These are phyloP conservation scores for Gonapodya prolifera DNA, from an alignment of 192 early-diverging fungal species.

Conservation along the genomic window DNA sequence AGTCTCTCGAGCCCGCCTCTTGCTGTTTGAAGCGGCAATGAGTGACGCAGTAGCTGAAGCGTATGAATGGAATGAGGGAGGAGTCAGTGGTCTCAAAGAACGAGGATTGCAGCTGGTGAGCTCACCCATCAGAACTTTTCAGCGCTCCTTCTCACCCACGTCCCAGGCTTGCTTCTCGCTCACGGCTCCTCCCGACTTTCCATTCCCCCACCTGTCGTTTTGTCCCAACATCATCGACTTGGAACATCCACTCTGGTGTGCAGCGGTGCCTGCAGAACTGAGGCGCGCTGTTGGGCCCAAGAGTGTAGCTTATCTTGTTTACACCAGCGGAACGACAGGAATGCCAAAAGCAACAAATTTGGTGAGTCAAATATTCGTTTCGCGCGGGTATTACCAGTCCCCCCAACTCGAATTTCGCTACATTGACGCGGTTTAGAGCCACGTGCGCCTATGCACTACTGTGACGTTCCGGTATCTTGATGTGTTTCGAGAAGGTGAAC, in stretches of 20 bases:
- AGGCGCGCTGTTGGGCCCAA: neutral
- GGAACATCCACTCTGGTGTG: neutral
- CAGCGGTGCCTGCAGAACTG: neutral
- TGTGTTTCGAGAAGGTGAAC: neutral
- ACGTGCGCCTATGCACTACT: neutral
- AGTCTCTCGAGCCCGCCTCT: neutral
- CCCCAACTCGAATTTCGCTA: too few species aligned
- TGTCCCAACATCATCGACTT: neutral
- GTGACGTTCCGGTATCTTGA: neutral
- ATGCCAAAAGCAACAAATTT: neutral
- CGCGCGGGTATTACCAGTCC: neutral
- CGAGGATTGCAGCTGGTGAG: neutral
- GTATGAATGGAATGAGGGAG: too few species aligned
- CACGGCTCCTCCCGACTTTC: neutral
- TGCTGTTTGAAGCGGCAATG: neutral
- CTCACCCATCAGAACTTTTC: neutral
- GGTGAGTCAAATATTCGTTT: neutral
- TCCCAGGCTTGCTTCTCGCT: neutral
- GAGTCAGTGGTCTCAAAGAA: neutral
- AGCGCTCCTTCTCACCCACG: neutral
- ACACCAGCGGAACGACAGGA: neutral
- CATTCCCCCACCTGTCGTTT: neutral
- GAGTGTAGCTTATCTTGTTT: neutral
- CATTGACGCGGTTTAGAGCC: neutral
- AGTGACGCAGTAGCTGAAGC: neutral